A percentile compares a stretch with the other conserved stretches of the same genome.
Evolutionary conservation across 2,329 filamentous ascomycete species (phyloP).

Genomic region (Penicillium sp.): DNA sequence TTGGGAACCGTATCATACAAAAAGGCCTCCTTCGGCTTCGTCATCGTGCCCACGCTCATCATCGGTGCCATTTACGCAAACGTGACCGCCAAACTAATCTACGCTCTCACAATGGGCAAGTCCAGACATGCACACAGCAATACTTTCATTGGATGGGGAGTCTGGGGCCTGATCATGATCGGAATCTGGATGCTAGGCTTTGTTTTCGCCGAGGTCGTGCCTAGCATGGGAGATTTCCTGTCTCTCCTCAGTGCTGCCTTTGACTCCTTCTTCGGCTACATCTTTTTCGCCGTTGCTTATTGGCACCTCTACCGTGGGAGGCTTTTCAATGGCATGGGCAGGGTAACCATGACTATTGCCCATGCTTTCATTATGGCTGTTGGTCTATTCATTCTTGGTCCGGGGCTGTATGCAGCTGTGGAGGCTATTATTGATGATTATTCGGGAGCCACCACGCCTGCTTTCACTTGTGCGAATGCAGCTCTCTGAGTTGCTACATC

Average conservation of each 20-base stretch:
- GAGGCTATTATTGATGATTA: constrained; percentile 52
- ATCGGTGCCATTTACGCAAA: constrained; percentile 50
- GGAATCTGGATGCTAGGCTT: constrained; percentile 44
- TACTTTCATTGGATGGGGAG: constrained; percentile 46
- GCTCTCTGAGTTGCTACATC: constrained; percentile 36
- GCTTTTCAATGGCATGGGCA: constrained; percentile 35
- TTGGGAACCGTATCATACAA: constrained; percentile 44
- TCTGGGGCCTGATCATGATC: constrained; percentile 42
- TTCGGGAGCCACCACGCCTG: constrained; percentile 40
- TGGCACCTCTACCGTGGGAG: constrained; percentile 42
- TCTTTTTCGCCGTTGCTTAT: constrained; percentile 49
- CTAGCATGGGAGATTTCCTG: constrained; percentile 49
- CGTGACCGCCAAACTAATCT: constrained; percentile 47
- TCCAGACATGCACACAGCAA: constrained; percentile 46
- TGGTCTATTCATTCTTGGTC: constrained; percentile 49
- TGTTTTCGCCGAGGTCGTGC: constrained; percentile 47
- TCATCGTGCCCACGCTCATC: constrained; percentile 48
- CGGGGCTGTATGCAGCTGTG: constrained; percentile 50
- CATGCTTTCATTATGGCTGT: constrained; percentile 45
- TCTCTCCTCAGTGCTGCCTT: constrained; percentile 47
- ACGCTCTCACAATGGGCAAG: constrained; percentile 41
- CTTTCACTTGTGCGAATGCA: constrained; percentile 49
- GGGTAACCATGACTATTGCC: constrained; percentile 42
- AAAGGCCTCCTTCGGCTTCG: constrained; percentile 48
- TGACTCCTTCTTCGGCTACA: constrained; percentile 50